Evolutionary conservation across 805 yeast genomes (phyloP).

Genomic region (Monosporozyma siamensis): DNA sequence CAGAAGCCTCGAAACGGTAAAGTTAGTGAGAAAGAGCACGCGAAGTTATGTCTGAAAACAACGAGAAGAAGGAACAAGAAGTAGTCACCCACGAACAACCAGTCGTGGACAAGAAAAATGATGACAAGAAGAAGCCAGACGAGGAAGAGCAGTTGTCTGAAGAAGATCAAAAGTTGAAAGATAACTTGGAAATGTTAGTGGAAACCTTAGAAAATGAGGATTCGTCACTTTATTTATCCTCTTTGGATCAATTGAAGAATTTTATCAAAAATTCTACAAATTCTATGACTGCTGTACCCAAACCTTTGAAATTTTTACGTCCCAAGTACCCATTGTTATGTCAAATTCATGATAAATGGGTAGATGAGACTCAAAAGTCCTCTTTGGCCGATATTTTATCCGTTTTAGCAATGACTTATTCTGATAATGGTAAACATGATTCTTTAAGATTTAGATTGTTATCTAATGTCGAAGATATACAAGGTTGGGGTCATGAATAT

Average conservation of each 20-base stretch:
- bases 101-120: constrained; percentile 2
- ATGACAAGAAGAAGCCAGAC: constrained; percentile 19
- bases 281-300: constrained; percentile 99
- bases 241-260: constrained; percentile 63
- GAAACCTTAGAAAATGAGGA: constrained; percentile 51
- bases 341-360: constrained; percentile 60
- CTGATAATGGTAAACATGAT: constrained; percentile 71
- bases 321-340: constrained; percentile 73
- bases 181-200: constrained; percentile 77
- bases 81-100: neutral
- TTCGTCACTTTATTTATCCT: constrained; percentile 39
- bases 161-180: constrained; percentile 83
- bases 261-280: constrained; percentile 88
- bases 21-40: too few species aligned
- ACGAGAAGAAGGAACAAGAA: constrained; percentile 20
- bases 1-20: too few species aligned
- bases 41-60: constrained; percentile 1
- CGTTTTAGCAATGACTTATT: constrained; percentile 89
- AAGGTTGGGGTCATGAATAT: constrained; percentile 97
- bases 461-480: constrained; percentile 47
- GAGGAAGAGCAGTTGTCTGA: constrained; percentile 82
- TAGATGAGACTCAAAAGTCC: constrained; percentile 35
- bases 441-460: constrained; percentile 70
- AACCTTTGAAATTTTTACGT: constrained; percentile 89
- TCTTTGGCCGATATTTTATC: constrained; percentile 82